Conservation (phyloP, 257 asterid genomes). For the Plantago major region DNA sequence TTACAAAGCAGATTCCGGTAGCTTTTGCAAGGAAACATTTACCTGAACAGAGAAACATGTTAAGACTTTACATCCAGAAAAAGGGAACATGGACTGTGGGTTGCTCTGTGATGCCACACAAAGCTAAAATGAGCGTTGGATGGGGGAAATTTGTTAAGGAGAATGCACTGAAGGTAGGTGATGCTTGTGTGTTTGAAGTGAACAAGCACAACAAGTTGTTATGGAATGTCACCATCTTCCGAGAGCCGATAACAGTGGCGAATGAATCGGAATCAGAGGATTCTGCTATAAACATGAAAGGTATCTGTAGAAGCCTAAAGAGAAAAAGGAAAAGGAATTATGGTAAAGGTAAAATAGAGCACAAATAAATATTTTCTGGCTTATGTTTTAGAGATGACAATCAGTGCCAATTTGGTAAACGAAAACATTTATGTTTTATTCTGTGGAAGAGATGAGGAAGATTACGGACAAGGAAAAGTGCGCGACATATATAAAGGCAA, state of each 20-base stretch:
- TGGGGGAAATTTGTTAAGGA: conserved; percentile 28
- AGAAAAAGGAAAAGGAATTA: background rate
- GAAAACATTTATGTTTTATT: no score
- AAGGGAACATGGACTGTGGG: background rate
- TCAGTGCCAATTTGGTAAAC: no score
- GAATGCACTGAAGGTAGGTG: conserved; percentile 16
- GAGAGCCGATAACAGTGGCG: background rate
- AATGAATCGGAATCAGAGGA: conserved; percentile 3
- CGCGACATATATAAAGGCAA: conserved; percentile 8
- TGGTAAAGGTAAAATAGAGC: background rate
- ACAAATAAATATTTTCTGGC: no score
- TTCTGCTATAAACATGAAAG: background rate
- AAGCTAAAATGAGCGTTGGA: background rate
- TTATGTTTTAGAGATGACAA: no score
- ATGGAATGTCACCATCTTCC: conserved; percentile 1
- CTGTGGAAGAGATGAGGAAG: background rate
- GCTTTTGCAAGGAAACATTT: background rate
- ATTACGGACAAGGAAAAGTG: background rate
- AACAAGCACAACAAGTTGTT: background rate
- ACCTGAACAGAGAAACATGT: background rate
- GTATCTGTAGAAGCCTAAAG: background rate
- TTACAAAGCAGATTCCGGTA: background rate
- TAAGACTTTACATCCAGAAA: background rate
- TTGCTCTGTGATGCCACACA: no score
- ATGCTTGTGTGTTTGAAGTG: conserved; percentile 26